Evolutionary conservation across 2,329 filamentous ascomycete genomes (phyloP), one percentile per base, ranked within the genome.

Genomic region (Didymosphaeria variabile): DNA sequence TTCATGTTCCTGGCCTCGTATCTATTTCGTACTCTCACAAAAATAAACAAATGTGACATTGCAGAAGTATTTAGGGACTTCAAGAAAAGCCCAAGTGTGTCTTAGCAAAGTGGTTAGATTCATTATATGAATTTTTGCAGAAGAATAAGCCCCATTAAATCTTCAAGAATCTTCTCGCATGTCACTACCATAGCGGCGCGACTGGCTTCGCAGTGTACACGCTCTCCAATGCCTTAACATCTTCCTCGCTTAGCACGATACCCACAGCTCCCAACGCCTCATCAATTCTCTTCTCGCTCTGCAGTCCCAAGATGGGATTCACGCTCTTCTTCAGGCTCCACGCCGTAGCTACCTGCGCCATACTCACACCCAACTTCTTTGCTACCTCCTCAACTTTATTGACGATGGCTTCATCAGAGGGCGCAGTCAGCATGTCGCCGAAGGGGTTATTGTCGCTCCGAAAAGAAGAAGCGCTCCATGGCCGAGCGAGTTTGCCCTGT

Each of bases 401-500:
- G 40, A 82, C 76, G 56, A 82, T 79, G 4, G 62, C 61, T 42
- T 73, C 59, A 26, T 79, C 74, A 0, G 67, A 67, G 57, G 80
- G 77, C 2, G 75, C 79, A 49, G 52, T 77, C 70, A 55, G 53
- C 64, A 57, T 69, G 63, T 6, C 40, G 1, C 17, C 5, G 53
- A 51, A 65, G 5, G 31, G 23, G 38, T 82, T 77, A 44, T 73
- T 70, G 46, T 67, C 67, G 10, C 71, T 69, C 36, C 83, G 68
- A 26, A 79, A 57, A 9, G 72, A 66, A 23, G 80, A 63, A 2
- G 71, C 67, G 5, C 72, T 79, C 51, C 72, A 72, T 58, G 82
- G 81, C 4, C 80, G 74, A 1, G 81, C 69, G 17, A 83, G 75
- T 1, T 75, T 72, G 34, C 81, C 81, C 5, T 77, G 75, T 1